phyloP scores from a whole-genome alignment of 1,284 basidiomycete species.

The Sanghuangporus baumii region DNA sequence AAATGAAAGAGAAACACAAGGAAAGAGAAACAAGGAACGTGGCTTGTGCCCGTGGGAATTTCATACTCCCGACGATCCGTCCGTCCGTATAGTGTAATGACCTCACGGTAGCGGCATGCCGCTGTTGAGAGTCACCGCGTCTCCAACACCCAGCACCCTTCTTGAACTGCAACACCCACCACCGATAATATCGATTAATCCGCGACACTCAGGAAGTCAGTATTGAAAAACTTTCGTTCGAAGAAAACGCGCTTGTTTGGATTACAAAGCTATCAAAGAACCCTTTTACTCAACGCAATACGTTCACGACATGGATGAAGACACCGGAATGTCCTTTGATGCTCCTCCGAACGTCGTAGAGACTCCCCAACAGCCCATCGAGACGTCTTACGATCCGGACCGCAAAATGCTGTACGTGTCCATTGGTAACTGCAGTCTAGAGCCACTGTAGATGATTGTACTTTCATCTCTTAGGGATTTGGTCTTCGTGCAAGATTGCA shows the following conservation, averaged over 20 bases:
- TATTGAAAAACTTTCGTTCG: background rate
- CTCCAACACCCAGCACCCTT: background rate
- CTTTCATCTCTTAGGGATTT: slow-evolving; percentile 58
- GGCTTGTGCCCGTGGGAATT: background rate
- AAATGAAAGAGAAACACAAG: background rate
- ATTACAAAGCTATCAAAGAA: background rate
- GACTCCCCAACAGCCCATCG: slow-evolving; percentile 28
- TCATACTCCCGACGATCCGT: background rate
- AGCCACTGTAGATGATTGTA: slow-evolving; percentile 8
- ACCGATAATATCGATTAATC: slow-evolving; percentile 10
- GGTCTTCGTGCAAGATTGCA: slow-evolving; percentile 88
- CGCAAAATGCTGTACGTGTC: slow-evolving; percentile 67
- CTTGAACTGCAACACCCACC: slow-evolving; percentile 10
- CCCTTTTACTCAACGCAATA: background rate
- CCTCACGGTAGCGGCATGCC: slow-evolving; percentile 2
- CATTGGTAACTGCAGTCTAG: slow-evolving; percentile 10
- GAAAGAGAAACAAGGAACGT: background rate
- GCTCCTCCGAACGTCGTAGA: slow-evolving; percentile 33
- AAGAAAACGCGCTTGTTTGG: background rate
- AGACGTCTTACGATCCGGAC: slow-evolving; percentile 33
- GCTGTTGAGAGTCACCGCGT: background rate
- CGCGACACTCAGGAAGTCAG: background rate
- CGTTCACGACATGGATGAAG: slow-evolving; percentile 58
- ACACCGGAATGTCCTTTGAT: slow-evolving; percentile 46
- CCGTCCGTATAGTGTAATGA: background rate